phyloP scores from a whole-genome alignment of 257 asterid genomes.

The Solanum appendiculatum region DNA sequence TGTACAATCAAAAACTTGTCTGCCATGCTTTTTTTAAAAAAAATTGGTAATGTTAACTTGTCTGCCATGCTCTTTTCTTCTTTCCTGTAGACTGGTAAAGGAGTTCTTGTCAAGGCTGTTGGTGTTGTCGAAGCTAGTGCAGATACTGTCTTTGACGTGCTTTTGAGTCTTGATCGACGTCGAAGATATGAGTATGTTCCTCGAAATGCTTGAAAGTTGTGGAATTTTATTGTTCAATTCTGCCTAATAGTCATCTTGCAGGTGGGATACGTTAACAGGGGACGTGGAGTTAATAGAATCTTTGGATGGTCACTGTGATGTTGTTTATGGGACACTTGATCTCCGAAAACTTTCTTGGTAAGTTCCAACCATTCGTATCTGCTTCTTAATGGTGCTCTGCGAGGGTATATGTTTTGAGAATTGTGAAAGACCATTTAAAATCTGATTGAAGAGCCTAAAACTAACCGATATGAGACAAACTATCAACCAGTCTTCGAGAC shows the following conservation, averaged over 20 bases:
- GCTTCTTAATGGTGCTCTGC: not conserved
- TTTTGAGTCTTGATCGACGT: constrained; percentile 63
- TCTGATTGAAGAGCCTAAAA: not conserved
- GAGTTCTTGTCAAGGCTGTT: constrained; percentile 85
- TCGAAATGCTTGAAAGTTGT: constrained; percentile 3
- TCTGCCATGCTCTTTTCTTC: not conserved
- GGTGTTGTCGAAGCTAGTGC: constrained; percentile 92
- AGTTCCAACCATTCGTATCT: not conserved
- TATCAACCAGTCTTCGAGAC: not conserved
- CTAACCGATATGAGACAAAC: not conserved
- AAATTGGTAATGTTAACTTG: too few relatives aligned
- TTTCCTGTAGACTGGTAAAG: constrained; percentile 55
- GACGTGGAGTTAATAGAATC: constrained; percentile 90
- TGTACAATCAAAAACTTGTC: not conserved
- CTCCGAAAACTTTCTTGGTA: constrained; percentile 75
- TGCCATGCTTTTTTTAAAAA: not conserved
- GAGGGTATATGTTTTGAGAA: not conserved
- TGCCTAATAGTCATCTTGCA: constrained; percentile 34
- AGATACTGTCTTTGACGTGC: constrained; percentile 80
- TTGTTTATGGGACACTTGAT: constrained; percentile 82
- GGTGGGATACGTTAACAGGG: constrained; percentile 96
- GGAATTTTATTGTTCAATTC: constrained; percentile 1
- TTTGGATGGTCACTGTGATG: constrained; percentile 70
- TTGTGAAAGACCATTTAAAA: not conserved
- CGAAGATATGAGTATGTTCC: constrained; percentile 78